Conservation (phyloP, 1,284 basidiomycete genomes). For the Pholiota adiposa region DNA sequence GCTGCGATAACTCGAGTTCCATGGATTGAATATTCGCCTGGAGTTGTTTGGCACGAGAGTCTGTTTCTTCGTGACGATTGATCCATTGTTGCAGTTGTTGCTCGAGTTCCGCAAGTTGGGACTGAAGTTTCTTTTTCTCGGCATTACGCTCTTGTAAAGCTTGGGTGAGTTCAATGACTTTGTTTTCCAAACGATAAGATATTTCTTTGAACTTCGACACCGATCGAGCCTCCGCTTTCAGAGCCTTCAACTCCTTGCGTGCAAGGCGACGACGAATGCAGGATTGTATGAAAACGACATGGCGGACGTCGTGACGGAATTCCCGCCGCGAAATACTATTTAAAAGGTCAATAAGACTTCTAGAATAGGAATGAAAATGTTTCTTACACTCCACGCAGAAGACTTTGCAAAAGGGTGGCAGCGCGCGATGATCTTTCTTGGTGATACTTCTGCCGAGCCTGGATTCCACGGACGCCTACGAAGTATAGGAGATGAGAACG, state of each 20-base stretch:
- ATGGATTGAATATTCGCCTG: constrained; percentile 74
- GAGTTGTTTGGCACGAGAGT: constrained; percentile 75
- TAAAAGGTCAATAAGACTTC: constrained; percentile 6
- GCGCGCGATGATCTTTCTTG: constrained; percentile 68
- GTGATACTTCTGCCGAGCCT: constrained; percentile 70
- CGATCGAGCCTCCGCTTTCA: constrained; percentile 93
- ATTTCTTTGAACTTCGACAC: constrained; percentile 99
- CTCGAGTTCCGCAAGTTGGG: constrained; percentile 79
- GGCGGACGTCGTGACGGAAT: constrained; percentile 70
- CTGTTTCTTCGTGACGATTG: constrained; percentile 89
- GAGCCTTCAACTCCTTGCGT: constrained; percentile 80
- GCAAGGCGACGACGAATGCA: constrained; percentile 91
- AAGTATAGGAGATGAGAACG: constrained; percentile 6
- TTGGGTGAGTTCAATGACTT: constrained; percentile 98
- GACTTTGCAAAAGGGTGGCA: constrained; percentile 79
- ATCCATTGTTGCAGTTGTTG: constrained; percentile 87
- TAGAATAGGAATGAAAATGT: constrained; percentile 23
- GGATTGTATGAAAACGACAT: constrained; percentile 89
- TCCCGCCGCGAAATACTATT: constrained; percentile 72
- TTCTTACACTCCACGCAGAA: constrained; percentile 87
- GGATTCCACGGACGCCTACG: constrained; percentile 80
- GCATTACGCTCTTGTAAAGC: constrained; percentile 89
- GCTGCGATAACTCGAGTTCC: constrained; percentile 75
- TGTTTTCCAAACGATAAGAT: constrained; percentile 98
- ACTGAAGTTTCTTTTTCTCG: constrained; percentile 90